A percentile compares a stretch with the other conserved stretches of the same genome.
phyloP scores from a whole-genome alignment of 192 early-diverging fungal genomes.

The Backusella mclennaniae region DNA sequence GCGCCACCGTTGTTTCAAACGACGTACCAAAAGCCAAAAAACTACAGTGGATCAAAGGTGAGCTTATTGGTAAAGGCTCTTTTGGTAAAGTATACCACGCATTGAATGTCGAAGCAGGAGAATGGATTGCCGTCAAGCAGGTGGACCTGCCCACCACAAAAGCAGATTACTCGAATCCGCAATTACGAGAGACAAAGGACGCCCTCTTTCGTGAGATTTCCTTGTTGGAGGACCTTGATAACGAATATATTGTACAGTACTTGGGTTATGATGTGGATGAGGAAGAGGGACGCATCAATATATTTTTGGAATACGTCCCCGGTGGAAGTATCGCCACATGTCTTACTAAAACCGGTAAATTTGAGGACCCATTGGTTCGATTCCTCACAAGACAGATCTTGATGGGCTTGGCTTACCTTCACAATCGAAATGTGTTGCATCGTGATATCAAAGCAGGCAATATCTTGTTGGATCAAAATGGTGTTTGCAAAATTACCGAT shows the following conservation, averaged over 20 bases:
- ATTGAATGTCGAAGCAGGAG: slow-evolving; percentile 62
- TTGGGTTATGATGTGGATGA: slow-evolving; percentile 66
- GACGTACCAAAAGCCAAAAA: slow-evolving; percentile 26
- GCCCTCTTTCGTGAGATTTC: slow-evolving; percentile 74
- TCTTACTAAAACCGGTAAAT: slow-evolving; percentile 68
- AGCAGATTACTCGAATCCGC: slow-evolving; percentile 44
- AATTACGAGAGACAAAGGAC: slow-evolving; percentile 44
- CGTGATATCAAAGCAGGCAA: slow-evolving; percentile 85
- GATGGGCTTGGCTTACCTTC: slow-evolving; percentile 83
- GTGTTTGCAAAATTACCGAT: slow-evolving; percentile 93
- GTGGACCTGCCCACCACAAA: slow-evolving; percentile 61
- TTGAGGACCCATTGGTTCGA: slow-evolving; percentile 71
- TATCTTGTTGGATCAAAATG: slow-evolving; percentile 75
- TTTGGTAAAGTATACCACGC: slow-evolving; percentile 80
- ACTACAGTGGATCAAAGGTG: slow-evolving; percentile 74
- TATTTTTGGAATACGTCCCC: slow-evolving; percentile 96
- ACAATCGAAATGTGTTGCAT: slow-evolving; percentile 71
- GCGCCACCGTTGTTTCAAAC: background rate
- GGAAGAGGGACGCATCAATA: slow-evolving; percentile 68
- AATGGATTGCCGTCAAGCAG: slow-evolving; percentile 85
- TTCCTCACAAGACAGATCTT: slow-evolving; percentile 82
- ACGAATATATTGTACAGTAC: slow-evolving; percentile 95
- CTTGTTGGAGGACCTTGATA: slow-evolving; percentile 72
- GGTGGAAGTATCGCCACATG: slow-evolving; percentile 86
- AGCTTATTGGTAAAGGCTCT: slow-evolving; percentile 80